A percentile compares a stretch with the other conserved stretches of the same genome.
Evolutionary conservation across 345 rosid genomes (phyloP).

Genomic region (Populus euphratica): DNA sequence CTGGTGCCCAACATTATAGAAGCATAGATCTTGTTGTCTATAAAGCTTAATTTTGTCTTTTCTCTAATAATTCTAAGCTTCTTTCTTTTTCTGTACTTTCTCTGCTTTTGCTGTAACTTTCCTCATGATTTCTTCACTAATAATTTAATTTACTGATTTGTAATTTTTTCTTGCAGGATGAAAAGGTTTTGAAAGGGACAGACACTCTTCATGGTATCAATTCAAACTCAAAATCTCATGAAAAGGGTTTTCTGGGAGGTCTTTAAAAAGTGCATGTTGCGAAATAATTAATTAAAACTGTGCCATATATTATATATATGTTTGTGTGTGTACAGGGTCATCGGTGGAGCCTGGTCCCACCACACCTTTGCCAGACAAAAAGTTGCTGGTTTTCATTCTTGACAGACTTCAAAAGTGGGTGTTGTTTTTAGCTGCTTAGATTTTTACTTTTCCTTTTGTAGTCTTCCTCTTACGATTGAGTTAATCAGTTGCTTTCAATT

Average conservation of each 20-base stretch:
- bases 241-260: conserved; percentile 40
- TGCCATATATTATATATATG: conserved; percentile 23
- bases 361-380: conserved; percentile 61
- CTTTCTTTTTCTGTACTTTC: conserved; percentile 22
- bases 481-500: conserved; percentile 18
- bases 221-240: conserved; percentile 28
- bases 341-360: not conserved
- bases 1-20: conserved; percentile 34
- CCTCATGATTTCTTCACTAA: conserved; percentile 18
- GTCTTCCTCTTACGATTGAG: not conserved
- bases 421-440: not conserved
- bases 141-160: conserved; percentile 11
- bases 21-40: conserved; percentile 44
- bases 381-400: conserved; percentile 70
- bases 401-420: conserved; percentile 92
- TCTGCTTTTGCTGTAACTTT: conserved; percentile 38
- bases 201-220: conserved; percentile 69
- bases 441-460: not conserved
- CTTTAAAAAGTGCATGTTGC: conserved; percentile 17
- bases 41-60: conserved; percentile 70
- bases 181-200: conserved; percentile 78
- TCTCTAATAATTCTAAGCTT: conserved; percentile 28
- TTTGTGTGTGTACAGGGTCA: not conserved
- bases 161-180: conserved; percentile 54
- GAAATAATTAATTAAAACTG: conserved; percentile 19